phyloP scores from a whole-genome alignment of 2,329 filamentous ascomycete genomes.

The Pseudogymnoascus sp. region DNA sequence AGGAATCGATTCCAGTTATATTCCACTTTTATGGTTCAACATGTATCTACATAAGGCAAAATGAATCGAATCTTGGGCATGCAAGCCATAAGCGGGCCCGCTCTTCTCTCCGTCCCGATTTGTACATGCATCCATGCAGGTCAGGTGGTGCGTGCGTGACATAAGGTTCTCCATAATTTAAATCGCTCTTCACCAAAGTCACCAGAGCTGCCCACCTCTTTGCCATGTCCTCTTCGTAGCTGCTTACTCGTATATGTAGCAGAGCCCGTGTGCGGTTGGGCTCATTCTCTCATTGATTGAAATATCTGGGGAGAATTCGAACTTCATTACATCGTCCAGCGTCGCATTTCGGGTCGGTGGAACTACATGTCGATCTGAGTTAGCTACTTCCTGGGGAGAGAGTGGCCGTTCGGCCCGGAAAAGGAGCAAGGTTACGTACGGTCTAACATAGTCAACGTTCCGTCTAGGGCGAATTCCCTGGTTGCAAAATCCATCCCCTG shows the following conservation, averaged over 20 bases:
- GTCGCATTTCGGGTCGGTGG: conserved; percentile 37
- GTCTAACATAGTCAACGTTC: conserved; percentile 37
- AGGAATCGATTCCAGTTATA: background rate
- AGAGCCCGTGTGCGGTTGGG: background rate
- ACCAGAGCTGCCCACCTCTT: no score
- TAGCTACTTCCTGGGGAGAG: background rate
- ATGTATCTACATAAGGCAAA: background rate
- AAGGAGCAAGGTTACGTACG: background rate
- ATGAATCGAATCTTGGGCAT: background rate
- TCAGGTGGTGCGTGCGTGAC: background rate
- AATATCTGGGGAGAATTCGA: conserved; percentile 17
- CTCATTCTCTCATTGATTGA: background rate
- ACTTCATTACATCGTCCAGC: conserved; percentile 32
- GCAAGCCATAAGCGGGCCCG: background rate
- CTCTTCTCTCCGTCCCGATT: background rate
- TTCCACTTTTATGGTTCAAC: background rate
- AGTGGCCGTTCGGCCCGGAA: background rate
- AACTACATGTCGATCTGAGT: background rate
- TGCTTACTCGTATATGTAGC: background rate
- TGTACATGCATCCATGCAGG: background rate
- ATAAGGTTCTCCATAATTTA: background rate
- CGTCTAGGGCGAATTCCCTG: conserved; percentile 24
- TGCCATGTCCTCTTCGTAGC: no score
- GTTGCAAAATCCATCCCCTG: conserved; percentile 37
- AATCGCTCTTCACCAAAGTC: background rate